A percentile compares a stretch with the other conserved stretches of the same genome.
phyloP scores from a whole-genome alignment of 2,329 filamentous ascomycete genomes.

The Hymenoscyphus scutula region DNA sequence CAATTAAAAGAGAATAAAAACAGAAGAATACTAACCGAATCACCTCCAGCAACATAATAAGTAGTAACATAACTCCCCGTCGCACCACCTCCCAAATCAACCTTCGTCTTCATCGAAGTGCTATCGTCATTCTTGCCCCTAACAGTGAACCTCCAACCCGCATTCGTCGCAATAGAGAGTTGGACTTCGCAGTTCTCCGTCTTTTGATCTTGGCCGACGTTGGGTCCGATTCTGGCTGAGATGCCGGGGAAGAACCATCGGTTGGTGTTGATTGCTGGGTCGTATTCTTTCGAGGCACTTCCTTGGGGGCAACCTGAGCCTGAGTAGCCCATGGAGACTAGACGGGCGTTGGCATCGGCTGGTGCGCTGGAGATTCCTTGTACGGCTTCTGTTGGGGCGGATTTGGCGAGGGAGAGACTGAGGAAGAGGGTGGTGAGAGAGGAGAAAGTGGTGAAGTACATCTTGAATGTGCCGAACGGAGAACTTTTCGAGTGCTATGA shows the following conservation, averaged over 20 bases:
- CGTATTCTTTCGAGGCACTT: slow-evolving; percentile 4
- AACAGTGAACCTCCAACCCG: slow-evolving; percentile 9
- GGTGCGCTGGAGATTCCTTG: neutral
- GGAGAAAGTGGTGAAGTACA: neutral
- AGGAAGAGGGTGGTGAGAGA: neutral
- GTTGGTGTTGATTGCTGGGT: slow-evolving; percentile 2
- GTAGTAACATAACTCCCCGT: slow-evolving; percentile 4
- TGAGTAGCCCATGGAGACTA: slow-evolving; percentile 9
- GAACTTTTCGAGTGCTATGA: neutral
- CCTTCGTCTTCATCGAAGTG: neutral
- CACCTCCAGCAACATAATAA: slow-evolving; percentile 6
- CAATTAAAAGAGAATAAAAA: neutral
- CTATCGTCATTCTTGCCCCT: neutral
- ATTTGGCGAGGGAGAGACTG: neutral
- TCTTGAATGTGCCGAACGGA: neutral
- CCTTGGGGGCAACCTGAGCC: slow-evolving; percentile 13
- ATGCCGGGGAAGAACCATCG: slow-evolving; percentile 7
- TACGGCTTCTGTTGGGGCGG: neutral
- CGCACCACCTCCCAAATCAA: slow-evolving; percentile 9
- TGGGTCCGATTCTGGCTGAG: slow-evolving; percentile 5
- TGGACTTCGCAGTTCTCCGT: slow-evolving; percentile 6
- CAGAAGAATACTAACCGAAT: neutral
- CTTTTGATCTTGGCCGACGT: neutral
- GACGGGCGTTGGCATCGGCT: slow-evolving; percentile 4
- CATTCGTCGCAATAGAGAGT: neutral